These are phyloP conservation scores for Zymoseptoria brevis DNA, from an alignment of 2,329 filamentous ascomycete genomes.

Conservation along the genomic window DNA sequence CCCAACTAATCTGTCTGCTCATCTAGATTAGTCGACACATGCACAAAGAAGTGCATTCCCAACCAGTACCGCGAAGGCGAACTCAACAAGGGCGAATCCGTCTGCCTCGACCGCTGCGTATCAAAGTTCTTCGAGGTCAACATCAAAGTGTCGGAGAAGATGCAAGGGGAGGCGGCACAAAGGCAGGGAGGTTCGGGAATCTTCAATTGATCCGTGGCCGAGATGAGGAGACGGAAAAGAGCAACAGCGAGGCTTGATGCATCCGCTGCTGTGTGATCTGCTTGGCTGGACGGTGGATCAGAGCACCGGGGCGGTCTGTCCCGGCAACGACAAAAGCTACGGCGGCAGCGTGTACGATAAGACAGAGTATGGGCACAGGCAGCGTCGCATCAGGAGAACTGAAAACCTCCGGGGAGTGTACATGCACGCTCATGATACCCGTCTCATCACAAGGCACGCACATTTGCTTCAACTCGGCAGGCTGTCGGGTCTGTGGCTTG, in stretches of 20 bases:
- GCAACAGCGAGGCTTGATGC: background rate
- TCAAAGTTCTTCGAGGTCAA: constrained; percentile 99
- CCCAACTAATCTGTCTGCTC: constrained; percentile 1
- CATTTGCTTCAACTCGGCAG: background rate
- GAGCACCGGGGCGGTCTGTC: background rate
- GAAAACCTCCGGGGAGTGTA: constrained; percentile 4
- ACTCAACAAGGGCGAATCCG: constrained; percentile 96
- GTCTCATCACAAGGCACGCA: background rate
- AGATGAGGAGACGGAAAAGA: background rate
- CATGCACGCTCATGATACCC: constrained; percentile 8
- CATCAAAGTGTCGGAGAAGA: constrained; percentile 93
- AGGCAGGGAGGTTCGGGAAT: constrained; percentile 50
- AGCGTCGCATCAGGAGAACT: background rate
- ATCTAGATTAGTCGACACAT: constrained; percentile 64
- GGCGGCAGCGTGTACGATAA: background rate
- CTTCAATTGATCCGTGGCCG: background rate
- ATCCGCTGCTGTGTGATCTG: background rate
- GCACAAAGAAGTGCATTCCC: constrained; percentile 89
- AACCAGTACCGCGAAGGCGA: constrained; percentile 89
- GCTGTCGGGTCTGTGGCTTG: background rate
- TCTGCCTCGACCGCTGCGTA: constrained; percentile 95
- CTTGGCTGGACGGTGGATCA: background rate
- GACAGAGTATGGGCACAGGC: background rate
- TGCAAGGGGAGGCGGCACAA: constrained; percentile 76
- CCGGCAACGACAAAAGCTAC: background rate